These are phyloP conservation scores for Alternaria incomplexa DNA, from an alignment of 2,329 filamentous ascomycete species.

Conservation along the genomic window DNA sequence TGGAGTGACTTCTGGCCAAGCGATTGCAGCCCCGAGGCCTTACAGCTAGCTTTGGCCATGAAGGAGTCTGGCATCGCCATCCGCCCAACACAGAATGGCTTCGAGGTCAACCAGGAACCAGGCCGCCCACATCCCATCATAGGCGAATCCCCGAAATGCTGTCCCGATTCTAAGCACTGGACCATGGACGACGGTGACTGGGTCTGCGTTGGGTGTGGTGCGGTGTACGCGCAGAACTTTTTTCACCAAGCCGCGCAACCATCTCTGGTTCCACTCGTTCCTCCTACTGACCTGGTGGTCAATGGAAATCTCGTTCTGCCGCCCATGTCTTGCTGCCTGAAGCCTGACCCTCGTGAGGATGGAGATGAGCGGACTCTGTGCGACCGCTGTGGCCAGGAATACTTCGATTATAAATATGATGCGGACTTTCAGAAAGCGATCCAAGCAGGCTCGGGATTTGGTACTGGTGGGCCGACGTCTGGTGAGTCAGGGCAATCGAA, in stretches of 20 bases:
- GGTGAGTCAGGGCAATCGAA: not conserved
- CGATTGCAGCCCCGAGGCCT: not conserved
- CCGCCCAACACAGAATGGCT: not conserved
- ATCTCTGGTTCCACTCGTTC: not conserved
- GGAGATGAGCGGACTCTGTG: not conserved
- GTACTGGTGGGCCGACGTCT: not conserved
- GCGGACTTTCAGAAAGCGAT: not conserved
- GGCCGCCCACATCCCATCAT: not conserved
- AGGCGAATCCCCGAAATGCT: not conserved
- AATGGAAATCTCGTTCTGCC: not conserved
- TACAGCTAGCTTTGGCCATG: not conserved
- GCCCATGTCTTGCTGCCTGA: not conserved
- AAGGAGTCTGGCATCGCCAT: not conserved
- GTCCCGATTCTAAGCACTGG: not conserved
- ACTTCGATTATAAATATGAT: not conserved
- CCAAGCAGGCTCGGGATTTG: not conserved
- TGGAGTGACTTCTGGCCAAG: not conserved
- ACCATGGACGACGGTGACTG: not conserved
- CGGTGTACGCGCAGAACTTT: not conserved
- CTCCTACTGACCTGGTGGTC: not conserved
- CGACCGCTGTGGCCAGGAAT: not conserved
- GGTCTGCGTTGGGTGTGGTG: not conserved
- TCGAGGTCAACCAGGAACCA: not conserved
- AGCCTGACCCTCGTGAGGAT: not conserved
- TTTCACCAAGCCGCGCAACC: not conserved